A percentile compares a stretch with the other conserved stretches of the same genome.
Evolutionary conservation across 2,329 filamentous ascomycete species (phyloP).

Genomic region (Fonsecaea multimorphosa): DNA sequence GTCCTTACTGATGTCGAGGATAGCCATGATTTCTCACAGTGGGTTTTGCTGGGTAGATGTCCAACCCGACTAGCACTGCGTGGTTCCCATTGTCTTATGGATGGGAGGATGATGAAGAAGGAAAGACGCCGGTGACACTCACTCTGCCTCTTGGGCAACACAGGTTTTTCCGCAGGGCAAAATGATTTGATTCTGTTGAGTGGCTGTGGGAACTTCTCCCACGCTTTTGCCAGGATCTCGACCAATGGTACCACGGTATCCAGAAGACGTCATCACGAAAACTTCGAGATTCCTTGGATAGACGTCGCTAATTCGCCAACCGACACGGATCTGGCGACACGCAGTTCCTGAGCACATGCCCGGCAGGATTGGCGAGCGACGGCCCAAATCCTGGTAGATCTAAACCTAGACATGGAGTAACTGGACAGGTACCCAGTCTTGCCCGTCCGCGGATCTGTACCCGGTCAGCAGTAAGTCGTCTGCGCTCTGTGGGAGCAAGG

Average conservation of each 20-base stretch:
- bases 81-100: slow-evolving; percentile 3
- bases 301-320: slow-evolving; percentile 10
- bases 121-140: slow-evolving; percentile 5
- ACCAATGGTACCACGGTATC: slow-evolving; percentile 10
- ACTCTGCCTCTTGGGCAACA: not conserved
- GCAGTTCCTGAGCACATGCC: not conserved
- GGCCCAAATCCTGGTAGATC: not conserved
- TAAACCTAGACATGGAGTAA: not conserved
- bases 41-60: not conserved
- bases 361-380: not conserved
- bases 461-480: no score
- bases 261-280: slow-evolving; percentile 18
- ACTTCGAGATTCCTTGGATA: slow-evolving; percentile 5
- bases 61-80: not conserved
- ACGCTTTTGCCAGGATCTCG: not conserved
- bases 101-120: not conserved
- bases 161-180: not conserved
- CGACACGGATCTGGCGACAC: not conserved
- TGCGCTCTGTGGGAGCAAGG: not conserved
- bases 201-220: slow-evolving; percentile 7
- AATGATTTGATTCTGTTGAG: slow-evolving; percentile 14
- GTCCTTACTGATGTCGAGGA: slow-evolving; percentile 75
- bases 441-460: not conserved
- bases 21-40: slow-evolving; percentile 57
- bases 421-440: not conserved